Evolutionary conservation across 2,329 filamentous ascomycete species (phyloP), one percentile per base, ranked within the genome.

Genomic region (Ceratocystis harringtonii): DNA sequence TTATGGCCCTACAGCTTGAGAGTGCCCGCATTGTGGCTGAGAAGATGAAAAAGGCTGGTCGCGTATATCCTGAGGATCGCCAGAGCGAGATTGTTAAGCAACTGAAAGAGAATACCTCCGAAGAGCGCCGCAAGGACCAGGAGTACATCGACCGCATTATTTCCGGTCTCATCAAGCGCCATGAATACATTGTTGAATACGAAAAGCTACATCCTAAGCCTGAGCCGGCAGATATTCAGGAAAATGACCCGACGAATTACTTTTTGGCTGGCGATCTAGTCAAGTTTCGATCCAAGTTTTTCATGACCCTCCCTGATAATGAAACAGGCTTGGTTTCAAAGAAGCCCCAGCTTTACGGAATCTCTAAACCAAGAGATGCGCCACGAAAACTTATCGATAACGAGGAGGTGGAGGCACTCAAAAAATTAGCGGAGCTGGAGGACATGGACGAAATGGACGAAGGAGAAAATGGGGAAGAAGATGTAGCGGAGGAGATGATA

Each of bases 1-100:
- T 82, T 64, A 72, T 74, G 32, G 72, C 71, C 70, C 74, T 85
- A 28, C 78, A 84, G 64, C 32, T 76, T 8, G 76, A 79, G 65
- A 81, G 80, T 52, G 72, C 74, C 3, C 71, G 73, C 15, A 70
- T 68, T 0, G 72, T 76, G 1, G 68, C 80, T 5, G 70, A 74
- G 25, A 74, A 76, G n/a, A 85, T 69, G 82, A 68, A 72, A 3
- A 68, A 72, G 1, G 70, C 70, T 0, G 77, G 77, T 0, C 65
- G 82, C 1, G 68, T 65, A 8, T 77, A 80, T 41, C 83, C 83
- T 0, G 10, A 68, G 0, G 76, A 75, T 0, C 77, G 84, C 7
- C 74, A 78, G 69, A 76, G 76, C 1, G 66, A 69, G 19, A 60
- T 71, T 1, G 68, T 76, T 70, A 17, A 69, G 45, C 68, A 71